Evolutionary conservation across 2,329 filamentous ascomycete species (phyloP), one percentile per base, ranked within the genome.

Genomic region (Ophiosphaerella narmari): DNA sequence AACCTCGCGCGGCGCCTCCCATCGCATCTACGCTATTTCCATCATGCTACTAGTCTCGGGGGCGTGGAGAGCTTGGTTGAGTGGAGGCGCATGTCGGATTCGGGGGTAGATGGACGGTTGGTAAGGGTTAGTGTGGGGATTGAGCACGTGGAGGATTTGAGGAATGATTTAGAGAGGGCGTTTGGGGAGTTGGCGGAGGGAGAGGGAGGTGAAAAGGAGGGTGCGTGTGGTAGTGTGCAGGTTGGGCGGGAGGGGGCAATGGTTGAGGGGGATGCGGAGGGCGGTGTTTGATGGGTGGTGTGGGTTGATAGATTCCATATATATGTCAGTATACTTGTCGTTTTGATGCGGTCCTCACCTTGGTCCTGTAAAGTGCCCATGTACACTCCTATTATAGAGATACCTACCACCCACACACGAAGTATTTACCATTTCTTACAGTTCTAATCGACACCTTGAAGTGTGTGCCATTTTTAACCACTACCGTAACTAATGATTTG

Each of bases 1-100:
- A 75, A 78, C 1, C 68, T 82, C 43, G 92, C 94, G 3, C 83
- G 80, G 58, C 73, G 77, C 26, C 74, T 99, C 56, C 94, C 94
- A 3, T 89, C 87, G 66, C 89, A 89, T 72, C 75, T 97, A 70
- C 70, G 79, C 2, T 81, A 96, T 38, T 97, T 97, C 78, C 90
- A 96, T 63, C 94, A 99, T 74, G 94, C 94, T 5, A 99, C 94
- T 2, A 95, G 90, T 72, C 75, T 97, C 24, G 94, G 94, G 2
- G 93, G 94, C 4, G 91, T 97, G 8, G 94, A 97, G 82, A 94
- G 90, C 67, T 75, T 97, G 77, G 92, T 99, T 62, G 94, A 99
- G 81, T 99, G 94, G 94, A 82, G 94, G 51, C 84, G 88, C 40
- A 94, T 99, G 90, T 87, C 86, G 51, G 94, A 99, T 78, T 65